Evolutionary conservation across 495 filamentous ascomycete species (phyloP), one percentile per base, ranked within the genome.

Genomic region (Lasiosphaeria hispida): DNA sequence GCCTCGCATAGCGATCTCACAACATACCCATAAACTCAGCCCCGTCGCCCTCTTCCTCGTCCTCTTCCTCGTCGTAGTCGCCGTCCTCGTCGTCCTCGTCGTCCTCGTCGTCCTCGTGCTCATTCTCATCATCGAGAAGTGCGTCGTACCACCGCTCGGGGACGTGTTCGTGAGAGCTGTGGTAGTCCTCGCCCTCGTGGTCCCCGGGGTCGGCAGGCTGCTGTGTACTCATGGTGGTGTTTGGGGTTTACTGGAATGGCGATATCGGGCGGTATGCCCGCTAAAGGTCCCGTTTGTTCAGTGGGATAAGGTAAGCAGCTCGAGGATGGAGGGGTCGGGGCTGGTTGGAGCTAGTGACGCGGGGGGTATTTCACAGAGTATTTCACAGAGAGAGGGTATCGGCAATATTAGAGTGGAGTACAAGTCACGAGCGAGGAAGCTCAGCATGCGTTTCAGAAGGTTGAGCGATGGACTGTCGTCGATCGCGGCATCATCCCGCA

Each of bases 1-100:
- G 60, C 65, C 66, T 33, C 11, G 33, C 19, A 40, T 38, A 14
- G 36, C 34, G n/a, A 23, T 50, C 13, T 33, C 45, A 30, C 10
- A 33, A 41, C 53, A 33, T 39, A 75, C 72, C 74, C n/a, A 75
- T 66, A 52, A 69, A 76, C 38, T 77, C 74, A 9, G 72, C 71
- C 19, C 77, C 75, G 7, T 77, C 75, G 7, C 77, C 76, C 13
- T 19, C 78, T 14, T 60, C 54, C 1, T 72, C 59, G 0, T 71
- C 67, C 0, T 73, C 50, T 2, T 66, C 60, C 14, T 65, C 67
- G 13, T 59, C 38, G 0, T 60, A 52, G 3, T 66, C 52, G 0
- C 55, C 53, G 7, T 60, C 53, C 13, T 58, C 58, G 18, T 53
- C 50, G 3, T 61, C 57, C 9, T 60, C 48, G 10, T 39, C 52